Evolutionary conservation across 345 rosid genomes (phyloP).

Genomic region (Nasturtium officinale): DNA sequence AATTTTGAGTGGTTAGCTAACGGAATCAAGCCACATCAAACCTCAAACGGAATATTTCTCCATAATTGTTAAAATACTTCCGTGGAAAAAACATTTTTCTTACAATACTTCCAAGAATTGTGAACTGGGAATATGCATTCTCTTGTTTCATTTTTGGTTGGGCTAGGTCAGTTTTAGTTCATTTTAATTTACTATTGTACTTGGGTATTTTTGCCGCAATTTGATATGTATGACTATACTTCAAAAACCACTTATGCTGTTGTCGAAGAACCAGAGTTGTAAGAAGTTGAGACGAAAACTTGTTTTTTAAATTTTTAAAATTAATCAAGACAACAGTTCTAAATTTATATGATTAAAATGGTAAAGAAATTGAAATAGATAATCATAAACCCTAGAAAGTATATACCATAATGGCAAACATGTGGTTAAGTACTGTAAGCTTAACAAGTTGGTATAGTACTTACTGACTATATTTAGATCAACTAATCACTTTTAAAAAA

Average conservation of each 20-base stretch:
- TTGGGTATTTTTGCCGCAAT: background rate
- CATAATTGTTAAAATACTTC: no score
- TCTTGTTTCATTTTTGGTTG: no score
- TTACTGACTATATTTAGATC: slow-evolving; percentile 22
- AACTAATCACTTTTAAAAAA: background rate
- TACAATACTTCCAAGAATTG: no score
- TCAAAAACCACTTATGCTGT: background rate
- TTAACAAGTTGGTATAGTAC: slow-evolving; percentile 36
- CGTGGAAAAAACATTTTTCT: no score
- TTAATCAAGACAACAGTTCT: background rate
- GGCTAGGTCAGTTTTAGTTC: background rate
- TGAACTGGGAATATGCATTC: no score
- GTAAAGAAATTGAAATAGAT: slow-evolving; percentile 20
- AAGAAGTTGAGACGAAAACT: slow-evolving; percentile 1
- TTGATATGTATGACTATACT: background rate
- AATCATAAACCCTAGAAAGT: slow-evolving; percentile 40
- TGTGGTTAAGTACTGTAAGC: slow-evolving; percentile 42
- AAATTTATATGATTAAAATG: slow-evolving; percentile 8
- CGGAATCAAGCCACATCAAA: no score
- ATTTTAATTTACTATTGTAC: background rate
- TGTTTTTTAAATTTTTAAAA: background rate
- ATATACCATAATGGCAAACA: slow-evolving; percentile 41
- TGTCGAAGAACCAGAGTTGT: background rate
- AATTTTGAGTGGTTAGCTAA: no score
- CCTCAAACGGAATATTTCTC: no score